Conservation (phyloP, 1,139 yeast genomes). For the Kodamaea derodonti region DNA sequence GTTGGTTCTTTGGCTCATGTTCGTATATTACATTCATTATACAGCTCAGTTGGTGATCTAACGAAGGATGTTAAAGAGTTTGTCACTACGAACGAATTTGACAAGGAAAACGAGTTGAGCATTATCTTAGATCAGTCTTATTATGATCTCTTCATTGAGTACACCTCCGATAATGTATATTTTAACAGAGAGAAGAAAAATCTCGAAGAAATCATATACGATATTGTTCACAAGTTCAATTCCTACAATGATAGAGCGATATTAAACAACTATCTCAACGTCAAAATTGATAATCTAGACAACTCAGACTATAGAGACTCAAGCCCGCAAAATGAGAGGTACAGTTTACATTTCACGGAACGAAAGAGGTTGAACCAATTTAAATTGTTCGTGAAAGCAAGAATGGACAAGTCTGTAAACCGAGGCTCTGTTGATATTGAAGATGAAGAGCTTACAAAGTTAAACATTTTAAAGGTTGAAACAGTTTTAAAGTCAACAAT, state of each 20-base stretch:
- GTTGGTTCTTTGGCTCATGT: constrained; percentile 72
- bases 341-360: constrained; percentile 36
- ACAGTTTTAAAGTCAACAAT: constrained; percentile 65
- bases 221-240: constrained; percentile 49
- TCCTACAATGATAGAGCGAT: constrained; percentile 49
- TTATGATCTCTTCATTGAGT: constrained; percentile 70
- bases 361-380: constrained; percentile 39
- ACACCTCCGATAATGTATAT: constrained; percentile 63
- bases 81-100: constrained; percentile 44
- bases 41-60: constrained; percentile 57
- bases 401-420: constrained; percentile 22
- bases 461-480: constrained; percentile 53
- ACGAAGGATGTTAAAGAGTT: constrained; percentile 65
- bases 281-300: constrained; percentile 39
- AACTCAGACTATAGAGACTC: constrained; percentile 21
- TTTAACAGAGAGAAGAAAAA: constrained; percentile 71
- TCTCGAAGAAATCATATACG: constrained; percentile 58
- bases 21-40: constrained; percentile 67
- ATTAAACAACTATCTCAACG: constrained; percentile 42
- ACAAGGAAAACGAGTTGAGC: constrained; percentile 43
- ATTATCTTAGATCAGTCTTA: constrained; percentile 66
- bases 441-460: constrained; percentile 26
- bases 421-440: constrained; percentile 24
- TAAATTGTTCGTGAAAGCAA: constrained; percentile 38
- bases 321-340: constrained; percentile 19